These are phyloP conservation scores for Aureobasidium musti DNA, from an alignment of 2,329 filamentous ascomycete genomes.

Conservation along the genomic window DNA sequence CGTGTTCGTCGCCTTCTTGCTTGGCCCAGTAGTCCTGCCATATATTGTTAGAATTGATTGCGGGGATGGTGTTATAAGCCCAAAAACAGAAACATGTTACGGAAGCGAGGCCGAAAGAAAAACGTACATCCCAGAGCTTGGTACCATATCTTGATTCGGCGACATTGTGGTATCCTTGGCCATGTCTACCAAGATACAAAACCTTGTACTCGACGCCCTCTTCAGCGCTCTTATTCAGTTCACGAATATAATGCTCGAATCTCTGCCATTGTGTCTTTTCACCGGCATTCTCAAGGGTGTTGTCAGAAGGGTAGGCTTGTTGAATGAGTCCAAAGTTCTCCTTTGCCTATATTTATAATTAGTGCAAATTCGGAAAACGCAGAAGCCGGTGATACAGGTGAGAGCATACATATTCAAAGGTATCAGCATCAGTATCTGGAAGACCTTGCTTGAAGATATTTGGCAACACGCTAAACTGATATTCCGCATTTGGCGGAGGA, in stretches of 20 bases:
- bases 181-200: slow-evolving; percentile 33
- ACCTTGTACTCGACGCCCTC: slow-evolving; percentile 51
- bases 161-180: slow-evolving; percentile 35
- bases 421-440: slow-evolving; percentile 54
- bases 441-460: slow-evolving; percentile 67
- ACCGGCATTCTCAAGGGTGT: slow-evolving; percentile 42
- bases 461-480: slow-evolving; percentile 40
- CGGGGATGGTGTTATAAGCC: no score
- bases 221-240: slow-evolving; percentile 47
- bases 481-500: slow-evolving; percentile 33
- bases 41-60: no score
- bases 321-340: slow-evolving; percentile 66
- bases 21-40: slow-evolving; percentile 57
- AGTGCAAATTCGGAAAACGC: no score
- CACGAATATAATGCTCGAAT: slow-evolving; percentile 59
- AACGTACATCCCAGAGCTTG: slow-evolving; percentile 31
- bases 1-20: slow-evolving; percentile 59
- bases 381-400: no score
- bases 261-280: slow-evolving; percentile 63
- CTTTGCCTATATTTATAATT: no score
- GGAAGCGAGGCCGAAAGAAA: no score
- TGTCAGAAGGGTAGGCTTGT: slow-evolving; percentile 53
- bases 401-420: slow-evolving; percentile 63
- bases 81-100: no score
- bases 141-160: slow-evolving; percentile 33